Evolutionary conservation across 345 rosid genomes (phyloP).

Genomic region (Ceriops zippeliana): DNA sequence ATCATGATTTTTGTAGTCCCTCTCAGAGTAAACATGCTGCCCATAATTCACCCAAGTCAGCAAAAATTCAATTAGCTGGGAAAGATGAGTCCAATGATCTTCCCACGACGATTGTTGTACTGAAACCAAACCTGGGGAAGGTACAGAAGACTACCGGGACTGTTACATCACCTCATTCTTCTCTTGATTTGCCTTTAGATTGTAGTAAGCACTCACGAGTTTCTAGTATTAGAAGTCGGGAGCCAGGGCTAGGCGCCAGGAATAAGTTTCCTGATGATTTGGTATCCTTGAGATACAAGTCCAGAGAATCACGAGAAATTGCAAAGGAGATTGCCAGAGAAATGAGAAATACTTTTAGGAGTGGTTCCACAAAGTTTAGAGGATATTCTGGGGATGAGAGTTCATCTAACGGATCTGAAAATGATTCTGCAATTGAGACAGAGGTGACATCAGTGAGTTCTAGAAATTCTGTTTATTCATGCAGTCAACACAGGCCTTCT

Average conservation of each 20-base stretch:
- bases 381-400: constrained; percentile 83
- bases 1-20: constrained; percentile 26
- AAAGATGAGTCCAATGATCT: constrained; percentile 32
- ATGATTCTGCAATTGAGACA: constrained; percentile 68
- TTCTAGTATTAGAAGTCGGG: constrained; percentile 40
- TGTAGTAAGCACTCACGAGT: constrained; percentile 29
- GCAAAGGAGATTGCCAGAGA: constrained; percentile 61
- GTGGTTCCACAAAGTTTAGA: constrained; percentile 41
- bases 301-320: constrained; percentile 63
- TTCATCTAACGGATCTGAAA: constrained; percentile 61
- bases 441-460: constrained; percentile 41
- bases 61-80: constrained; percentile 41
- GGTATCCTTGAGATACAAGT: constrained; percentile 45
- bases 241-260: constrained; percentile 32
- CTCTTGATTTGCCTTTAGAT: constrained; percentile 49
- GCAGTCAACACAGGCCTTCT: constrained; percentile 35
- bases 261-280: constrained; percentile 44
- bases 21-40: constrained; percentile 32
- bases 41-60: constrained; percentile 28
- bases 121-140: constrained; percentile 80
- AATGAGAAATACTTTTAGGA: constrained; percentile 47
- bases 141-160: constrained; percentile 36
- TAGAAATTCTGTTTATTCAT: constrained; percentile 41
- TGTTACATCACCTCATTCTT: constrained; percentile 47
- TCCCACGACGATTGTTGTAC: constrained; percentile 84